Evolutionary conservation across 352 stramenopile species (phyloP).

Genomic region (Peronosclerospora sorghi): DNA sequence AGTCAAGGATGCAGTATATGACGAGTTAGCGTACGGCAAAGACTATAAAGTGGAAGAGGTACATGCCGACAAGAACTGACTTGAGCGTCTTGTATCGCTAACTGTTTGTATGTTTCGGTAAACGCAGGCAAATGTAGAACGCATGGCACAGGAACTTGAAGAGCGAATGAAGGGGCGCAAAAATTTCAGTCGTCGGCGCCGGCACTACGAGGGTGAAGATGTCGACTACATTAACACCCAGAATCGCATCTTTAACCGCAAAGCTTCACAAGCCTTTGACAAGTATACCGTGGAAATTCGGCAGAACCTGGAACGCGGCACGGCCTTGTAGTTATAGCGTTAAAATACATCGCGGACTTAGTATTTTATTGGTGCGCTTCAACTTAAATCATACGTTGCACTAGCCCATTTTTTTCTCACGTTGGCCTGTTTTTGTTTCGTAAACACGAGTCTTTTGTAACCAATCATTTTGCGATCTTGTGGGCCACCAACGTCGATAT

Average conservation of each 20-base stretch:
- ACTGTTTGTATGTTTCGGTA: background rate
- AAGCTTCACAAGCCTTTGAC: constrained; percentile 93
- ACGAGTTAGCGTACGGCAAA: constrained; percentile 61
- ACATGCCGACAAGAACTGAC: background rate
- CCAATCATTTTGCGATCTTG: background rate
- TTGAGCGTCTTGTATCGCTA: background rate
- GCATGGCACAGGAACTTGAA: constrained; percentile 65
- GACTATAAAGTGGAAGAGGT: constrained; percentile 41
- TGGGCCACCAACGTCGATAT: constrained; percentile 4
- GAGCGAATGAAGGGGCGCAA: constrained; percentile 59
- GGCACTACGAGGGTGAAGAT: constrained; percentile 83
- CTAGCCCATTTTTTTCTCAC: too few species aligned
- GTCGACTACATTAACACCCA: constrained; percentile 97
- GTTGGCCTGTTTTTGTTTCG: too few species aligned
- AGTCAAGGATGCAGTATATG: constrained; percentile 20
- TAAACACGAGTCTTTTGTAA: background rate
- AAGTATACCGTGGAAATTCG: constrained; percentile 97
- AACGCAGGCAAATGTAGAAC: constrained; percentile 44
- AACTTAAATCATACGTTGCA: too few species aligned
- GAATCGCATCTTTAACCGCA: constrained; percentile 97
- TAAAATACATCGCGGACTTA: background rate
- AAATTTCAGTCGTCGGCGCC: constrained; percentile 65
- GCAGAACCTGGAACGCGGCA: constrained; percentile 96
- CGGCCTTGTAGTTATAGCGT: constrained; percentile 75
- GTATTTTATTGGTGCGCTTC: too few species aligned